Percentiles rank a stretch among this genome's conserved stretches.
These are phyloP conservation scores for Monosporascus sp. DNA, from an alignment of 2,329 filamentous ascomycete genomes.

Conservation along the genomic window DNA sequence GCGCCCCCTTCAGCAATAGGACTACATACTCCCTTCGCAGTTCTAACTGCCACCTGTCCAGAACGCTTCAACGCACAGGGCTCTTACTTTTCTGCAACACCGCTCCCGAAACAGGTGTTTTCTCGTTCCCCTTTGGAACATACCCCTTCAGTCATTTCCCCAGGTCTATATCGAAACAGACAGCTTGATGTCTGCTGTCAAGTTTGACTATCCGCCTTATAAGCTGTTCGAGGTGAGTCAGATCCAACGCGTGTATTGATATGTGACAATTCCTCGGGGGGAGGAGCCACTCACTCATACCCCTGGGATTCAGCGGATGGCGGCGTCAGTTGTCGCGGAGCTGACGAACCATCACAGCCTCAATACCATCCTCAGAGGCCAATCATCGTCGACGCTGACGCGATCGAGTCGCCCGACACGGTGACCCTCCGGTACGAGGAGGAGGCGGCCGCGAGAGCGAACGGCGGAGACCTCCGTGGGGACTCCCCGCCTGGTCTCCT, in stretches of 20 bases:
- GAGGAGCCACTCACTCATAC: not conserved
- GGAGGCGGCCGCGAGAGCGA: constrained; percentile 44
- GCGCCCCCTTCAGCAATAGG: constrained; percentile 10
- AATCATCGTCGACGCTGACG: constrained; percentile 51
- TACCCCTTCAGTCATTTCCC: constrained; percentile 23
- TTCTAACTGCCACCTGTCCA: not conserved
- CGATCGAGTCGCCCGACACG: constrained; percentile 53
- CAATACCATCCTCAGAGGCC: constrained; percentile 49
- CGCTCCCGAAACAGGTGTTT: constrained; percentile 32
- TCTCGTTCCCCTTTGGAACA: constrained; percentile 25
- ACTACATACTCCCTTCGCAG: constrained; percentile 5
- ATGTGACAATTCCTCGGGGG: not conserved
- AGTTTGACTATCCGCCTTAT: constrained; percentile 51
- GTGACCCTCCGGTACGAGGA: constrained; percentile 53
- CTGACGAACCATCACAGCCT: constrained; percentile 34
- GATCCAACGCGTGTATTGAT: not conserved
- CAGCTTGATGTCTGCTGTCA: constrained; percentile 54
- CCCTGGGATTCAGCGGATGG: not conserved
- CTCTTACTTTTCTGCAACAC: constrained; percentile 21
- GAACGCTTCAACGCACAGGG: constrained; percentile 9
- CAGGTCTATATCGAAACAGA: constrained; percentile 17
- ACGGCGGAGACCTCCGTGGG: constrained; percentile 49
- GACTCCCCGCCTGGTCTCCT: constrained; percentile 55
- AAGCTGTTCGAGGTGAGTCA: constrained; percentile 57
- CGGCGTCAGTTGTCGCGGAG: not conserved